Base-by-base conservation (phyloP, 1,284 basidiomycete species). In the Fistulinella cinereoalba region DNA sequence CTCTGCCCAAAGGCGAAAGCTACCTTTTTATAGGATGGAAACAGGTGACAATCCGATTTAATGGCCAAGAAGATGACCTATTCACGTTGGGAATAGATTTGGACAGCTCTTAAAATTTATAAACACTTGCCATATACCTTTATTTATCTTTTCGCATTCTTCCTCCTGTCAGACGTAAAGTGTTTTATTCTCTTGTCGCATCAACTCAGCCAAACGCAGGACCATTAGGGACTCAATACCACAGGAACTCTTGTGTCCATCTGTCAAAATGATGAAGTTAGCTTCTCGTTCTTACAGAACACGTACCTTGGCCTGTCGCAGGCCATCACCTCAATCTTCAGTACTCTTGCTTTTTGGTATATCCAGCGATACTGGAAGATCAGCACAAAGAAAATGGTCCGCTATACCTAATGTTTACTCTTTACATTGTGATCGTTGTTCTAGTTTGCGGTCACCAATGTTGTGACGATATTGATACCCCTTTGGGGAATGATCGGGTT, bases 401-500 rank as follows among this genome's bases (percentile, higher is more conserved):
- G 44, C 21, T 25, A 1, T 41, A 7, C 15, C 16, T 19, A 3
- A 3, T 6, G 1, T 15, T 3, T n/a, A n/a, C n/a, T n/a, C n/a
- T n/a, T n/a, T n/a, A n/a, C n/a, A n/a, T n/a, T n/a, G n/a, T n/a
- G n/a, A n/a, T n/a, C n/a, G n/a, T 0, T 6, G n/a, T 10, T 4
- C 9, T 33, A 86, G 85, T 90, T 92, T 57, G 67, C 81, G 16
- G 77, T 88, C 2, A 90, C 88, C 6, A 88, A 88, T 57, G 75
- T 87, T 2, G 79, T 87, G 9, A 88, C 86, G 4, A 76, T 90
- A 33, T 41, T 90, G 27, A 88, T 92, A 39, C 87, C 88, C 0
- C 71, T 89, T 2, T 93, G 91, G 90, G 91, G 90, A 15, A 86
- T 90, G 80, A 75, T 92, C 41, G 90, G 90, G 2, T 83, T 92